phyloP scores from a whole-genome alignment of 306 rosid species.

The Fagus sylvatica region DNA sequence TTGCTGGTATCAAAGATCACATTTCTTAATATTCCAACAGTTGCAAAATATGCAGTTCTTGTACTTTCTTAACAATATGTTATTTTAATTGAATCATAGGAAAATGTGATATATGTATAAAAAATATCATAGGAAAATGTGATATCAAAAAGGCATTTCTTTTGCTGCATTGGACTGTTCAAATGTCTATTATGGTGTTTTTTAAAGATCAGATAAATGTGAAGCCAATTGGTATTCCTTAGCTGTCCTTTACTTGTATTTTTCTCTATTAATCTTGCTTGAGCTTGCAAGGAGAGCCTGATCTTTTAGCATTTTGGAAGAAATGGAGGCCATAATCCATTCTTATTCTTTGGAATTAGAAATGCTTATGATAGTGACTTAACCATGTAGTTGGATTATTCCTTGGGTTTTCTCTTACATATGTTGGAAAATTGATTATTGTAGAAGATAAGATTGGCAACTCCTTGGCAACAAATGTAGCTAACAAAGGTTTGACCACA shows the following conservation, averaged over 20 bases:
- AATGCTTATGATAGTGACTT: background rate
- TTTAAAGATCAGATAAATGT: background rate
- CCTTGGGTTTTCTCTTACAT: background rate
- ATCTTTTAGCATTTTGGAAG: background rate
- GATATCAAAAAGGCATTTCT: background rate
- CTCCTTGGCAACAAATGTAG: conserved; percentile 36
- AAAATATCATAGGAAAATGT: background rate
- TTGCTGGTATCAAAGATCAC: background rate
- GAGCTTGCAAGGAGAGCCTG: background rate
- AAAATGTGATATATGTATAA: background rate
- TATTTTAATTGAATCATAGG: background rate
- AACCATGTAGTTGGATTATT: background rate
- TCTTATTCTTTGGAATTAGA: background rate
- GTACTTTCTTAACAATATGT: background rate
- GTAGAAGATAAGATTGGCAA: conserved; percentile 25
- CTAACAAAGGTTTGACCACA: conserved; percentile 39
- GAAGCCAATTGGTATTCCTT: background rate
- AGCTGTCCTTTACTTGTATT: background rate
- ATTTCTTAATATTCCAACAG: background rate
- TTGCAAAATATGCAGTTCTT: background rate
- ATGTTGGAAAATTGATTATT: conserved; percentile 6
- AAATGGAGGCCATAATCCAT: background rate
- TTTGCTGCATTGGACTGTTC: background rate
- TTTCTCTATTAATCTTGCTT: background rate
- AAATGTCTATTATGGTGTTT: background rate